A percentile compares a stretch with the other conserved stretches of the same genome.
phyloP scores from a whole-genome alignment of 495 filamentous ascomycete genomes.

The Extremus antarcticus region DNA sequence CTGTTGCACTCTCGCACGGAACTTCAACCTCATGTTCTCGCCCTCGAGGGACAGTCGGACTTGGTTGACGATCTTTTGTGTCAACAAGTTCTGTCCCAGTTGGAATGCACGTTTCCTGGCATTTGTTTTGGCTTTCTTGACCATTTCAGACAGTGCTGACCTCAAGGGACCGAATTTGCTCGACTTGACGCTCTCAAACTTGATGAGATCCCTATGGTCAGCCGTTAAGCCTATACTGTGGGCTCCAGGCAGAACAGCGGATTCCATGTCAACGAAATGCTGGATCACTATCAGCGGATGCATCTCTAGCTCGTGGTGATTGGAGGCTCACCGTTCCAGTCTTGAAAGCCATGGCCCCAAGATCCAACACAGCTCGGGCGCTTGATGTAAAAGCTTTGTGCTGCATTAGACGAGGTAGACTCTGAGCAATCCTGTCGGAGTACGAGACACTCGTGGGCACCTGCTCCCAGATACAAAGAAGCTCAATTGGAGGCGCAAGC shows the following conservation, averaged over 20 bases:
- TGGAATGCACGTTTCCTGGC: not conserved
- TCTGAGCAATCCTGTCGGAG: not conserved
- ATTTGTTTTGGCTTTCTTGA: not conserved
- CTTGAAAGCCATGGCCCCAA: not conserved
- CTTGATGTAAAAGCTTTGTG: not conserved
- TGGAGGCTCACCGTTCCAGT: not conserved
- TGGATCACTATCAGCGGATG: not conserved
- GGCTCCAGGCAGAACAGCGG: not conserved
- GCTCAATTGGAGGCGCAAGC: not conserved
- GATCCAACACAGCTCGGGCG: not conserved
- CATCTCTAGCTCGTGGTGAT: not conserved
- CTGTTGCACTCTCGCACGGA: not conserved
- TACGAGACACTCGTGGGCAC: not conserved
- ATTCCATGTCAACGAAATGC: not conserved
- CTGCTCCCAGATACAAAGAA: not conserved
- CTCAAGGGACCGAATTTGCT: not conserved
- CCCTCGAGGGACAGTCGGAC: not conserved
- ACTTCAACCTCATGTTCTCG: not conserved
- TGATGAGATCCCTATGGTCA: not conserved
- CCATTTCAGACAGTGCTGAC: not conserved
- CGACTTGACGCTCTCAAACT: not conserved
- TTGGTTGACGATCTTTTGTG: not conserved
- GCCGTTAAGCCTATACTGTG: not conserved
- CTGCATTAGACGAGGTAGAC: not conserved
- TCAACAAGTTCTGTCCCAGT: not conserved